Evolutionary conservation across 148 eudicot genomes (phyloP), one percentile per base, ranked within the genome.

Genomic region (Polygonum aviculare): DNA sequence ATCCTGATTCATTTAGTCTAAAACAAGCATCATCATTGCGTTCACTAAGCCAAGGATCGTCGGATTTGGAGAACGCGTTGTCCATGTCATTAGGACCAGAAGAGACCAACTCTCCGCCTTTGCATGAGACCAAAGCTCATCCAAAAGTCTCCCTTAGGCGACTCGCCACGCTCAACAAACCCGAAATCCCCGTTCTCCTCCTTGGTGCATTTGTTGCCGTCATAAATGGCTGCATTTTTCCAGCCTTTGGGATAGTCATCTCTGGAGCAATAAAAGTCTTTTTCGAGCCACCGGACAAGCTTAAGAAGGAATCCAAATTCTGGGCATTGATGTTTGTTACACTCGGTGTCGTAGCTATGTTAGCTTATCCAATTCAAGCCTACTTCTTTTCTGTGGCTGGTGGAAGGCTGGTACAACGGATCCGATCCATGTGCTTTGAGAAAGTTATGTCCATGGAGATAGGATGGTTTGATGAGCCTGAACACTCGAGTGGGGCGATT

Each of bases 391-490:
- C 81, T 1, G 77, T 80, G 26, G 85, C 85, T 14, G 85, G 85
- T 1, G 72, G 81, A 33, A 80, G 51, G 51, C 50, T 83, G 40
- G 78, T 83, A 59, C 69, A 51, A 72, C 44, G 83, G 51, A 75
- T 83, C 8, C 80, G 98, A 80, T 75, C 85, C 21, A 75, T 89
- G 82, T 89, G 93, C 75, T 93, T 93, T 75, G 84, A 86, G 76
- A 93, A 82, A 74, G 89, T 89, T 77, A 80, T 93, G 19, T 31
- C 51, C 57, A 90, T 90, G 97, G 97, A 92, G 82, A 81, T 92
- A 6, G 80, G 88, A 73, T 92, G 97, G 97, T 92, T 90, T 69
- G 97, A 92, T 57, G 86, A 92, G 73, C 75, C 93, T 0, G 86
- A 87, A 12, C 79, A 92, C 78, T 88, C 97, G 2, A 92, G 89